A percentile compares a stretch with the other conserved stretches of the same genome.
These are phyloP conservation scores for Bipolaris bicolor DNA, from an alignment of 2,329 filamentous ascomycete genomes.

Conservation along the genomic window DNA sequence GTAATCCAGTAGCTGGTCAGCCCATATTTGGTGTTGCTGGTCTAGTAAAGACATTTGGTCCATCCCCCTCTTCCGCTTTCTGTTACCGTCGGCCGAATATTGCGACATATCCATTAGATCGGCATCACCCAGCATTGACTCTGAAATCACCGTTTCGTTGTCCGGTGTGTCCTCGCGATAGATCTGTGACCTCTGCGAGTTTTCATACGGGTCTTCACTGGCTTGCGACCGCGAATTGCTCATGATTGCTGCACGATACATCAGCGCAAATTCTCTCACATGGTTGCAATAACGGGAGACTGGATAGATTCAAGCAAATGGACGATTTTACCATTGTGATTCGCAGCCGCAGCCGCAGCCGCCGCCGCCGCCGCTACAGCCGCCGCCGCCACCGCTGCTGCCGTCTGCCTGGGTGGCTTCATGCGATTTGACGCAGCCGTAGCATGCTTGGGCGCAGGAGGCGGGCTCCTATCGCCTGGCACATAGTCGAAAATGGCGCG, in stretches of 20 bases:
- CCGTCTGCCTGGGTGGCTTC: slow-evolving; percentile 72
- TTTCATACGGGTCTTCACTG: slow-evolving; percentile 69
- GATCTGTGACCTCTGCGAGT: slow-evolving; percentile 63
- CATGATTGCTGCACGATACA: slow-evolving; percentile 26
- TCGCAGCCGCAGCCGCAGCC: slow-evolving; percentile 12
- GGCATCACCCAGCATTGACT: slow-evolving; percentile 84
- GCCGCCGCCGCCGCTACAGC: slow-evolving; percentile 51
- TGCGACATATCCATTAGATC: slow-evolving; percentile 76
- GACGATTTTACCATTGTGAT: slow-evolving; percentile 34
- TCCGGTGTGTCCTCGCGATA: slow-evolving; percentile 83
- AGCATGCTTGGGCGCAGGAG: slow-evolving; percentile 90
- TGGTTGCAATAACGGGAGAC: slow-evolving; percentile 17
- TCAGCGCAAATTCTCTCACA: slow-evolving; percentile 6
- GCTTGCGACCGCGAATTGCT: slow-evolving; percentile 46
- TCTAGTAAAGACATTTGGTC: slow-evolving; percentile 71
- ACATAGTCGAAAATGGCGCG: slow-evolving; percentile 88
- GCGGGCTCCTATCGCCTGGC: slow-evolving; percentile 83
- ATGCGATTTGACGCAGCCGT: slow-evolving; percentile 74
- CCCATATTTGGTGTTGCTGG: slow-evolving; percentile 87
- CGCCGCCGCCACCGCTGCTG: slow-evolving; percentile 62
- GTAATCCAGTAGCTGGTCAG: slow-evolving; percentile 92
- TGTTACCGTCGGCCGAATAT: slow-evolving; percentile 56
- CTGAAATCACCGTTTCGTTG: slow-evolving; percentile 80
- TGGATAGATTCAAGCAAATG: slow-evolving; percentile 41
- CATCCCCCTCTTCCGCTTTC: slow-evolving; percentile 79